A percentile compares a stretch with the other conserved stretches of the same genome.
phyloP scores from a whole-genome alignment of 2,329 filamentous ascomycete species.

The Rhinocladiella mackenziei region DNA sequence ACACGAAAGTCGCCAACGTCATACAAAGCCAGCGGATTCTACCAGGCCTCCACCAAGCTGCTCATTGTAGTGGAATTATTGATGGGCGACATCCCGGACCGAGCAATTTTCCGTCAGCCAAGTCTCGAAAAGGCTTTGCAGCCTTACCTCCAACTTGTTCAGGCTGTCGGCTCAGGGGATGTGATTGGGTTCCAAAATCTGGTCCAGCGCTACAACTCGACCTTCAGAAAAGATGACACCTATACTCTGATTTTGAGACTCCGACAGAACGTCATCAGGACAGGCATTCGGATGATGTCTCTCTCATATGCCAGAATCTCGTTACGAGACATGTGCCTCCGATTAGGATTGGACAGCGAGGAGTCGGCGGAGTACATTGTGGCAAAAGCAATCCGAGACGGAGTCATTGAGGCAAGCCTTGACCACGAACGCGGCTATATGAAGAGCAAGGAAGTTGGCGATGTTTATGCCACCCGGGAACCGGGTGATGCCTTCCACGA shows the following conservation, averaged over 20 bases:
- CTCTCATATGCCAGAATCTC: constrained; percentile 97
- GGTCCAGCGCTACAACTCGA: constrained; percentile 73
- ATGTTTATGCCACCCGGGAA: constrained; percentile 93
- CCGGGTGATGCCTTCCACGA: constrained; percentile 97
- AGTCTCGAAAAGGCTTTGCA: constrained; percentile 81
- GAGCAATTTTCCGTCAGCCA: constrained; percentile 86
- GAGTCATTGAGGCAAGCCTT: constrained; percentile 90
- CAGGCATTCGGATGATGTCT: constrained; percentile 98
- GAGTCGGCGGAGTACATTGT: constrained; percentile 99
- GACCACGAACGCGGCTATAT: constrained; percentile 95
- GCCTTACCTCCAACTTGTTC: constrained; percentile 90
- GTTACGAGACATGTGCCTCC: constrained; percentile 92
- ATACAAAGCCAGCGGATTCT: constrained; percentile 84
- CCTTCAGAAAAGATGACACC: constrained; percentile 88
- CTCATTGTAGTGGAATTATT: constrained; percentile 91
- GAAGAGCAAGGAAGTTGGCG: constrained; percentile 95
- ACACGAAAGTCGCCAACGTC: constrained; percentile 93
- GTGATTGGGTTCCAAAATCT: constrained; percentile 87
- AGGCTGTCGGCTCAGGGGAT: constrained; percentile 94
- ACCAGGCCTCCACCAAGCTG: constrained; percentile 94
- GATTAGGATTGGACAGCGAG: constrained; percentile 86
- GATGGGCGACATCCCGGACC: constrained; percentile 98
- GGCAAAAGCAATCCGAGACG: constrained; percentile 95
- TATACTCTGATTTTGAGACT: constrained; percentile 93
- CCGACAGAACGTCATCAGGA: constrained; percentile 98